Evolutionary conservation across 805 yeast species (phyloP), one percentile per base, ranked within the genome.

Genomic region (Pichia occidentalis): DNA sequence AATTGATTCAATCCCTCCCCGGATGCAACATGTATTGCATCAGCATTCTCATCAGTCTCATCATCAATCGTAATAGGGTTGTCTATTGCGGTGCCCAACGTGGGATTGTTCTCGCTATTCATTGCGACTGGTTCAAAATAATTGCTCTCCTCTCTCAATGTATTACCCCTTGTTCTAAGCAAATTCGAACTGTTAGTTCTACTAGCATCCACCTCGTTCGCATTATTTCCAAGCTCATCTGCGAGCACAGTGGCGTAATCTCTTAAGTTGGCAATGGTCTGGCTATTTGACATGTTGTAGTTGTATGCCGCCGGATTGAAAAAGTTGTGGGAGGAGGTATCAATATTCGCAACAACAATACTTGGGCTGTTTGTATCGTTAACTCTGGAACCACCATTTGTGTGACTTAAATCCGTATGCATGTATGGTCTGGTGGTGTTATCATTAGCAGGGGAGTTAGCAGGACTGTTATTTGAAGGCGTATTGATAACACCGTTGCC

Each of bases 271-370:
- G 58, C 47, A 37, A 56, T 51, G 1, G 61, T 56, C 26, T 54
- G 59, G 34, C 57, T 52, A 26, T 50, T 56, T 4, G 59, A 52
- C 35, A 56, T 37, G 34, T 39, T 53, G 22, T 44, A 35, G 24
- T 52, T 54, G 48, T 54, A 56, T 4, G 48, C 34, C 17, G 46
- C 52, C 4, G 56, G 36, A 40, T 53, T 54, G 37, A 53, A 57
- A 19, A 57, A 37, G 37, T 54, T 56, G 37, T 57, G 60, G 8
- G 41, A 34, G 29, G 37, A 36, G 29, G 22, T 28, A 32, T 35
- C 30, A 18, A 7, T 28, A 16, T 41, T 41, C 3, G 37, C 37
- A 6, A 32, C 22, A 18, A 29, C 29, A 3, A 26, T 31, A 27
- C 13, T 39, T 22, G 9, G 29, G 25, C 24, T 24, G 17, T 12